Evolutionary conservation across 371 early-diverging fungal genomes (phyloP).

Genomic region (Syncephalastrum monosporum): DNA sequence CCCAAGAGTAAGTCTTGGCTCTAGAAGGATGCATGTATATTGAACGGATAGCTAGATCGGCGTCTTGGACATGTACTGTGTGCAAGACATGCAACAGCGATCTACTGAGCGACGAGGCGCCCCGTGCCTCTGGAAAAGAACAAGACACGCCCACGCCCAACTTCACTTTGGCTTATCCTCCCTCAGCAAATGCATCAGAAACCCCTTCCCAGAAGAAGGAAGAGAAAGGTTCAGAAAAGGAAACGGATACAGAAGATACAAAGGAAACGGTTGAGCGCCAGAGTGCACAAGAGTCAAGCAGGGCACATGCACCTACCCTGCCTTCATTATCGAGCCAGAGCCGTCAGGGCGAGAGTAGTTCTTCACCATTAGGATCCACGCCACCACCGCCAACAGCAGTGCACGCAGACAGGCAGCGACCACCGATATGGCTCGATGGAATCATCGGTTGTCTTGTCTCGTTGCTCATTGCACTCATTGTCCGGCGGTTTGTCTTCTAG

Average conservation of each 20-base stretch:
- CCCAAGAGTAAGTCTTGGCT: constrained; percentile 47
- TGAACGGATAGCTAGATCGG: constrained; percentile 16
- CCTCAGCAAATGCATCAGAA: too few relatives aligned
- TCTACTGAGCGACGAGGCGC: constrained; percentile 22
- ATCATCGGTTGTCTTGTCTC: constrained; percentile 37
- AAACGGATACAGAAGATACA: neutral
- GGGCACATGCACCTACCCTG: neutral
- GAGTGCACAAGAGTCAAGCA: neutral
- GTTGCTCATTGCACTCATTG: constrained; percentile 14
- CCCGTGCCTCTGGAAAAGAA: constrained; percentile 1
- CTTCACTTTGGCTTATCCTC: too few relatives aligned
- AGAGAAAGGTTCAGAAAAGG: neutral
- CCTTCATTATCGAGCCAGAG: constrained; percentile 2
- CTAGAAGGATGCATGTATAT: neutral
- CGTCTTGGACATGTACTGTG: constrained; percentile 27
- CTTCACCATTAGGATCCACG: neutral
- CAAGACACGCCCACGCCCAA: neutral
- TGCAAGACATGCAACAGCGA: constrained; percentile 26
- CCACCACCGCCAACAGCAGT: constrained; percentile 4
- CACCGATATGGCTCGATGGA: constrained; percentile 48
- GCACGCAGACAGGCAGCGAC: constrained; percentile 3
- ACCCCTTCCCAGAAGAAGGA: neutral
- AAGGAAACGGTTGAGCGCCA: neutral
- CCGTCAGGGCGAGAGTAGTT: neutral
- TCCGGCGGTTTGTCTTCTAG: constrained; percentile 6